Evolutionary conservation across 2,329 filamentous ascomycete genomes (phyloP).

Genomic region (Neoscytalidium dimidiatum): DNA sequence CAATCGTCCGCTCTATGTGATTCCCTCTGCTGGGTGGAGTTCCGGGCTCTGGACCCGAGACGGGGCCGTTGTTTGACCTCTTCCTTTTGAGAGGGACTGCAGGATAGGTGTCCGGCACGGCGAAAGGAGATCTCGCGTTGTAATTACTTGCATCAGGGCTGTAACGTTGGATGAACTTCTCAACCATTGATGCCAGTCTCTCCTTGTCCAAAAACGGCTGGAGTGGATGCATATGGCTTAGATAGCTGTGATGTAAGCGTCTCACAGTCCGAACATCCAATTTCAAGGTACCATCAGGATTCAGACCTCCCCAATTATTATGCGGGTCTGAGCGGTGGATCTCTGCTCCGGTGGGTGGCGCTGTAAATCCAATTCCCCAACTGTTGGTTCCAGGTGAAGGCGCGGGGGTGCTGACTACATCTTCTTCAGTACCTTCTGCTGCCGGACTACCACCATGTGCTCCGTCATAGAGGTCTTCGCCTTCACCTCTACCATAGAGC

Average conservation of each 20-base stretch:
- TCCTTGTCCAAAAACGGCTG: conserved; percentile 64
- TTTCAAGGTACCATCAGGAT: conserved; percentile 54
- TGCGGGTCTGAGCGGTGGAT: conserved; percentile 32
- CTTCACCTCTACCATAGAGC: conserved; percentile 78
- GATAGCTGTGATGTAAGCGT: conserved; percentile 56
- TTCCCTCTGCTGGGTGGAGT: not conserved
- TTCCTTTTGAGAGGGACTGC: conserved; percentile 37
- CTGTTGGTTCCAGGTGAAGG: conserved; percentile 46
- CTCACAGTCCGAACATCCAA: conserved; percentile 55
- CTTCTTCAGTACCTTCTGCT: conserved; percentile 41
- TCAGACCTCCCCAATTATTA: conserved; percentile 50
- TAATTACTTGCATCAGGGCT: conserved; percentile 29
- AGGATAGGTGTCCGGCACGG: conserved; percentile 26
- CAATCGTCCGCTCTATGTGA: conserved; percentile 28
- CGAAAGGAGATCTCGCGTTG: conserved; percentile 25
- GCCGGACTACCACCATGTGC: conserved; percentile 40
- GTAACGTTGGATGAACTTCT: conserved; percentile 45
- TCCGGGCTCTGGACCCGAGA: conserved; percentile 5
- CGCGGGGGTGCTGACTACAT: conserved; percentile 29
- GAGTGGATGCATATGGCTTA: conserved; percentile 62
- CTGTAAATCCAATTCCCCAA: conserved; percentile 52
- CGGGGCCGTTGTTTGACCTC: conserved; percentile 29
- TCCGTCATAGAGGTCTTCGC: conserved; percentile 59
- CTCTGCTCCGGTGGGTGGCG: conserved; percentile 31
- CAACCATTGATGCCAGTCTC: conserved; percentile 55